Conservation (phyloP, 306 rosid species). For the Amphicarpaea edgeworthii region DNA sequence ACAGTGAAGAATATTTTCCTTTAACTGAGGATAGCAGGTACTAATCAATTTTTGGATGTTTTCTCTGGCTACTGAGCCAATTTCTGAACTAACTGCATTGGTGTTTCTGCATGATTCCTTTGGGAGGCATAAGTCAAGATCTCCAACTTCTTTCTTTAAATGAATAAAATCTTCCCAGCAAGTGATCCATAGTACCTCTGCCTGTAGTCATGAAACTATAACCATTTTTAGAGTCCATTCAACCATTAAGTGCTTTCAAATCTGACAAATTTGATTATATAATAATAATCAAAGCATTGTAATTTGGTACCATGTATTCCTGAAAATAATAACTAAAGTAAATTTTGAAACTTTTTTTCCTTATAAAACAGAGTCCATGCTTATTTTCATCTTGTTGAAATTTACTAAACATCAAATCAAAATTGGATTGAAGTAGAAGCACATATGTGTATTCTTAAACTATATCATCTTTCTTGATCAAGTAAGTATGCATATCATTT, state of each 20-base stretch:
- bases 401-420: neutral
- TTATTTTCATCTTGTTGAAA: slow-evolving; percentile 6
- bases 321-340: slow-evolving; percentile 14
- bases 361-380: neutral
- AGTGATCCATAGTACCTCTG: slow-evolving; percentile 62
- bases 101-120: slow-evolving; percentile 47
- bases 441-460: slow-evolving; percentile 10
- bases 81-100: slow-evolving; percentile 47
- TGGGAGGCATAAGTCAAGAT: slow-evolving; percentile 54
- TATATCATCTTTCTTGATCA: neutral
- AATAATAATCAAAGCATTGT: slow-evolving; percentile 31
- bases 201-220: slow-evolving; percentile 67
- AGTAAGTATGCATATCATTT: neutral
- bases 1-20: slow-evolving; percentile 68
- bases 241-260: slow-evolving; percentile 5
- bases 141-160: slow-evolving; percentile 56
- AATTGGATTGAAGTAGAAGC: slow-evolving; percentile 23
- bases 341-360: neutral
- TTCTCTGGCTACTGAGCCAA: slow-evolving; percentile 51
- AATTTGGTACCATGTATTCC: slow-evolving; percentile 4
- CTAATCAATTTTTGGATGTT: slow-evolving; percentile 56
- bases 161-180: slow-evolving; percentile 72
- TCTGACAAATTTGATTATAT: neutral
- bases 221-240: slow-evolving; percentile 47
- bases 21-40: slow-evolving; percentile 60